Evolutionary conservation across 2,329 filamentous ascomycete genomes (phyloP), one percentile per base, ranked within the genome.

Genomic region (Ciborinia camelliae): DNA sequence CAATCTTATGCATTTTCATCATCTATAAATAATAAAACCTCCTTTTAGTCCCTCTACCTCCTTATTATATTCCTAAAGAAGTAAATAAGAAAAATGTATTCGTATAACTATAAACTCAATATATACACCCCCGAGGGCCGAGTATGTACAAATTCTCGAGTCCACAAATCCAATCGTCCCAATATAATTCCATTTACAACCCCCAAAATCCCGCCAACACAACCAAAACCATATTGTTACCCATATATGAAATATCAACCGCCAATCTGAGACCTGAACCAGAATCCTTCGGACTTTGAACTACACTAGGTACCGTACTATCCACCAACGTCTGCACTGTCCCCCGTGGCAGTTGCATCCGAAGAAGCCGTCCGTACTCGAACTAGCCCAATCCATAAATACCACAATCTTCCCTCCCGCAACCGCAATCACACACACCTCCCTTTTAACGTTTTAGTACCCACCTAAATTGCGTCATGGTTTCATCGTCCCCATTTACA

Each of bases 381-480:
- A 32, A 23, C 41, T 39, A 18, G 26, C 39, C 62, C 62, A 63
- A 50, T 63, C 32, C 62, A 63, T 50, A 48, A 58, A 23, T 15
- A 63, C 30, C 9, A 63, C 52, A 58, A 63, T 32, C 12, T 39
- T 26, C 51, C 43, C 20, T 26, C 53, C 43, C n/a, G 2, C 30
- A 28, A 50, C 43, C 7, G 18, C 23, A 50, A 32, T 63, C 3
- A 28, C 35, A n/a, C 4, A 30, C 12, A 41, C 9, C 45, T 15
- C 52, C 52, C 6, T 4, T 48, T 18, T 20, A 32, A 39, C 5
- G 20, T 39, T n/a, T 37, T n/a, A 32, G 12, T 50, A 6, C 26
- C 48, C 12, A 23, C 20, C 7, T 14, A 23, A 28, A 43, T 41
- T 8, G 32, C 20, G 5, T 14, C 20, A 23, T 10, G 9, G 20